phyloP scores from a whole-genome alignment of 805 yeast genomes.

The Sugiyamaella floridensis region DNA sequence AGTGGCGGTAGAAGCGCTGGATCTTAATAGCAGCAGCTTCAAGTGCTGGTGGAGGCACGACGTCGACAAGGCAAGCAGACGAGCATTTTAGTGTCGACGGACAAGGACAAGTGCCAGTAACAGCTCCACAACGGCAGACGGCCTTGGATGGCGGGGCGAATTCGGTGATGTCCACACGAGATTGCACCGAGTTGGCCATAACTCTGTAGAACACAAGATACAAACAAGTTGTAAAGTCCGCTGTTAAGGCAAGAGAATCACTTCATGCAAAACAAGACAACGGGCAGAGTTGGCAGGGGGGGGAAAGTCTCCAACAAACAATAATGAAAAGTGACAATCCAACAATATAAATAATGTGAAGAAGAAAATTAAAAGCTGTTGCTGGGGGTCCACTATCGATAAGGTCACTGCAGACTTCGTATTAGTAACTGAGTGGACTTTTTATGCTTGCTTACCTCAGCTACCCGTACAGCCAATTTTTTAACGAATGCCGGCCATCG shows the following conservation, averaged over 20 bases:
- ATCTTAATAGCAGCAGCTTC: slow-evolving; percentile 9
- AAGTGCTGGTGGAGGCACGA: not conserved
- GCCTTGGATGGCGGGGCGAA: not conserved
- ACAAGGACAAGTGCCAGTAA: too few relatives aligned
- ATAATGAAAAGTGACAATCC: not conserved
- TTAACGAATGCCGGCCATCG: not conserved
- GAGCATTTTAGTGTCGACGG: too few relatives aligned
- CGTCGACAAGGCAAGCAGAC: not conserved
- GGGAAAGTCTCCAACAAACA: too few relatives aligned
- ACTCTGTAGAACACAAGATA: not conserved
- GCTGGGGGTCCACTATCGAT: not conserved
- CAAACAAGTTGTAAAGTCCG: too few relatives aligned
- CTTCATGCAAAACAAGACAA: too few relatives aligned
- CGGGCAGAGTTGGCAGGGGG: too few relatives aligned
- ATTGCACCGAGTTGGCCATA: not conserved
- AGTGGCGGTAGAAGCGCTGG: slow-evolving; percentile 13
- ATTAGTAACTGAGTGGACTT: not conserved
- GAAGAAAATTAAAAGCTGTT: not conserved
- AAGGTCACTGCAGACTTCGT: not conserved
- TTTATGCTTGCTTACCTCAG: not conserved
- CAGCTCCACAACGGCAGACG: not conserved
- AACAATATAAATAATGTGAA: not conserved
- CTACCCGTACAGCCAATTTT: not conserved
- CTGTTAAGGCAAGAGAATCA: too few relatives aligned
- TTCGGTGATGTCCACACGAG: not conserved